Conservation (phyloP, 2,329 filamentous ascomycete genomes). For the Ophiobolus disseminans region DNA sequence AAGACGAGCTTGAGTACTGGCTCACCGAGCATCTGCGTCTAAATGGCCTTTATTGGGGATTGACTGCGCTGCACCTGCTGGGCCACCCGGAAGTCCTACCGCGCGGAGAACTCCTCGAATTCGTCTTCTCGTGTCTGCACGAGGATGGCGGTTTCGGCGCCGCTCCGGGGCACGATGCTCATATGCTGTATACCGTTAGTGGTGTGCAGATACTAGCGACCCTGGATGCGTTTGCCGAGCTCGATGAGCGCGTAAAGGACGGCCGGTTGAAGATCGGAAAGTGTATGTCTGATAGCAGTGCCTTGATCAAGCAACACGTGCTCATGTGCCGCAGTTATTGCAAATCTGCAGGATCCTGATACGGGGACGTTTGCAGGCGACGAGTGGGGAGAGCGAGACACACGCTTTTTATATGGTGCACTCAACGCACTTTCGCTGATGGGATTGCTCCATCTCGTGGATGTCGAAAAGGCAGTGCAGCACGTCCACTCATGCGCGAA, state of each 20-base stretch:
- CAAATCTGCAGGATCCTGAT: constrained; percentile 77
- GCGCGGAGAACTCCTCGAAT: constrained; percentile 81
- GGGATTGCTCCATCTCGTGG: constrained; percentile 72
- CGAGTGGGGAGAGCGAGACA: constrained; percentile 96
- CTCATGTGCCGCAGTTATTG: constrained; percentile 67
- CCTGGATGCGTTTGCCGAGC: constrained; percentile 81
- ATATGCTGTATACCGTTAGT: constrained; percentile 95
- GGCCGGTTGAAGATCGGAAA: constrained; percentile 77
- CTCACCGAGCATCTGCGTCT: constrained; percentile 95
- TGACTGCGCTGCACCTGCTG: constrained; percentile 86
- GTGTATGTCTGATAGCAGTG: constrained; percentile 66
- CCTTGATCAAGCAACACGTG: constrained; percentile 8
- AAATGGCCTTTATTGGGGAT: constrained; percentile 95
- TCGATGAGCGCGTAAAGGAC: constrained; percentile 72
- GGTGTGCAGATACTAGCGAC: constrained; percentile 92
- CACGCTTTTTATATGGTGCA: constrained; percentile 89
- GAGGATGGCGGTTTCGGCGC: constrained; percentile 91
- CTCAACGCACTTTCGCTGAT: constrained; percentile 89
- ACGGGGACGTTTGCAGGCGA: constrained; percentile 92
- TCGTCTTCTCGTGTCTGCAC: constrained; percentile 93
- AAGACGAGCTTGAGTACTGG: constrained; percentile 97
- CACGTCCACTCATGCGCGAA: constrained; percentile 86
- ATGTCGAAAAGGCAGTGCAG: constrained; percentile 79
- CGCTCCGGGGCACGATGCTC: constrained; percentile 90
- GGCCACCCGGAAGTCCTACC: constrained; percentile 81